phyloP scores from a whole-genome alignment of 768 basidiomycete species.

The Coprinopsis sp. region DNA sequence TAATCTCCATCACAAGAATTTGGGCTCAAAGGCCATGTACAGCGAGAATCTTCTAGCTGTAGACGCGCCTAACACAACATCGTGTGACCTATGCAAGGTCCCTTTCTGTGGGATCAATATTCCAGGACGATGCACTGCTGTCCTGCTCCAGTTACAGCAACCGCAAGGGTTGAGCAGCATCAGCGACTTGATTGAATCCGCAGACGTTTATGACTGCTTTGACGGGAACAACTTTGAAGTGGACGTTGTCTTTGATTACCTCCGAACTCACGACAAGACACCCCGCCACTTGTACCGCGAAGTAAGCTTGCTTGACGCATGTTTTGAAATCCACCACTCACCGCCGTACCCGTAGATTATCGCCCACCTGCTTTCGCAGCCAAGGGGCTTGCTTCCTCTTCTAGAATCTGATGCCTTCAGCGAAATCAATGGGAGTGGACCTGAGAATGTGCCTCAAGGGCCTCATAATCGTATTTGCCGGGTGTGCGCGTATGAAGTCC shows the following conservation, averaged over 20 bases:
- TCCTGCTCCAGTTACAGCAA: constrained; percentile 52
- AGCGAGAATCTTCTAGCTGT: constrained; percentile 76
- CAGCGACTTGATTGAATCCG: constrained; percentile 71
- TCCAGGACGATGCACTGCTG: constrained; percentile 66
- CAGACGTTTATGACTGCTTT: constrained; percentile 78
- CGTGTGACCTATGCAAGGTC: constrained; percentile 79
- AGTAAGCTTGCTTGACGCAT: constrained; percentile 31
- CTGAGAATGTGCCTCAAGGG: constrained; percentile 53
- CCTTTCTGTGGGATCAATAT: constrained; percentile 81
- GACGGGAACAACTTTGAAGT: constrained; percentile 75
- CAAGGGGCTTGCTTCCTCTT: constrained; percentile 58
- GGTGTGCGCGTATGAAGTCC: constrained; percentile 67
- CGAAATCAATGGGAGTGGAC: constrained; percentile 58
- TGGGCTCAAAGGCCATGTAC: background rate
- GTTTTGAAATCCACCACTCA: background rate
- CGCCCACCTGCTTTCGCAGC: constrained; percentile 52
- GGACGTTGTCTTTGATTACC: constrained; percentile 79
- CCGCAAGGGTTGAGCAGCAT: constrained; percentile 66
- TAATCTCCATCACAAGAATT: too few relatives aligned
- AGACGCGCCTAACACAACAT: constrained; percentile 70
- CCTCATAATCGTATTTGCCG: constrained; percentile 65
- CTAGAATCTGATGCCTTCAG: constrained; percentile 68
- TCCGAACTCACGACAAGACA: constrained; percentile 54
- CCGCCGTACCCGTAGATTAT: constrained; percentile 46
- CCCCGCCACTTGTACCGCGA: constrained; percentile 76